Evolutionary conservation across 116 monocot genomes (phyloP).

Genomic region (Posidonia oceanica): DNA sequence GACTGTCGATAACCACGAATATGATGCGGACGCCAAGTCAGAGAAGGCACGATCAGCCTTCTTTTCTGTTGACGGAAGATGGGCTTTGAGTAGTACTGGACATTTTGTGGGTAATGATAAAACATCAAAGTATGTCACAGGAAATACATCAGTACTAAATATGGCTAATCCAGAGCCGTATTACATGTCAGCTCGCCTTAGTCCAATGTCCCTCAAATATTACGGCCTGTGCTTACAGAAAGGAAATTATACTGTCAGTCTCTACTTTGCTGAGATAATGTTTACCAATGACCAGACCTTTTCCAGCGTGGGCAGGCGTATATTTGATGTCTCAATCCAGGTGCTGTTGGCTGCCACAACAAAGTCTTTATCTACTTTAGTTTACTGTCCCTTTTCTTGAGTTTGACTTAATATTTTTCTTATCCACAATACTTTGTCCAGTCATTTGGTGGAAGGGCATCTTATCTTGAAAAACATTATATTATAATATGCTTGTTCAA

Average conservation of each 20-base stretch:
- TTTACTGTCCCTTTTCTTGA: no score
- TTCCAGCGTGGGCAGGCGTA: conserved; percentile 46
- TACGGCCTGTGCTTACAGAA: conserved; percentile 67
- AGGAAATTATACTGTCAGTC: conserved; percentile 53
- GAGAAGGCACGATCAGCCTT: conserved; percentile 31
- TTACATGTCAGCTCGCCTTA: conserved; percentile 51
- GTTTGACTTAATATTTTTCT: no score
- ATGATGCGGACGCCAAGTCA: conserved; percentile 40
- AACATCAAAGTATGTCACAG: conserved; percentile 24
- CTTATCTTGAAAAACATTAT: no score
- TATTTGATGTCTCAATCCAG: conserved; percentile 86
- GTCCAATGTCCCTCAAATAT: conserved; percentile 62
- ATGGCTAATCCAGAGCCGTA: conserved; percentile 33
- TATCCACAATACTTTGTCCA: no score
- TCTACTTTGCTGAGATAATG: conserved; percentile 82
- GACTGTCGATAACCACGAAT: conserved; percentile 22
- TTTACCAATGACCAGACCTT: conserved; percentile 50
- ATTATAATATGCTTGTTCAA: no score
- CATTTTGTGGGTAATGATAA: conserved; percentile 26
- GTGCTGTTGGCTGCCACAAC: conserved; percentile 17
- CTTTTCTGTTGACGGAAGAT: conserved; percentile 26
- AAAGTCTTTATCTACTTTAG: no score
- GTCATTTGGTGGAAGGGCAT: no score
- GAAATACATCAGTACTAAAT: conserved; percentile 27
- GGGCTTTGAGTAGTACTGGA: conserved; percentile 78